Percentiles rank a stretch among this genome's conserved stretches.
Conservation (phyloP, 495 filamentous ascomycete genomes). For the Apodospora peruviana region DNA sequence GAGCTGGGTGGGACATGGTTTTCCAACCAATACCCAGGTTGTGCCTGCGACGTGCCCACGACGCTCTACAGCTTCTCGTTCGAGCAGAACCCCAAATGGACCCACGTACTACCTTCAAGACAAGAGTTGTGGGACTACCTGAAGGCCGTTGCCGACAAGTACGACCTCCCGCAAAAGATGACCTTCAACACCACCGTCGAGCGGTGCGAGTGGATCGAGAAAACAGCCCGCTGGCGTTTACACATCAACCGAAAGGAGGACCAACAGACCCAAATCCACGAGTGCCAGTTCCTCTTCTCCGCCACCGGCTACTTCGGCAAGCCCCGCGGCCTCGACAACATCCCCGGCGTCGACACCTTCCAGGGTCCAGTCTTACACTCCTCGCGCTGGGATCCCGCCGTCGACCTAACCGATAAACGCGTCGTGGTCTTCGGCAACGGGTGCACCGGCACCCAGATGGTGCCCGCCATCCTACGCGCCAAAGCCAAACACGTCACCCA, state of each 20-base stretch:
- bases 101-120: constrained; percentile 47
- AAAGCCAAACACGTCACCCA: constrained; percentile 28
- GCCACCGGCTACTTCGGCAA: constrained; percentile 44
- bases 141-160: constrained; percentile 51
- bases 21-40: constrained; percentile 59
- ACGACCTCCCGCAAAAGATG: constrained; percentile 54
- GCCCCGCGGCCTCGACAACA: constrained; percentile 32
- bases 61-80: constrained; percentile 61
- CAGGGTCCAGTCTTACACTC: constrained; percentile 54
- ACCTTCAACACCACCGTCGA: constrained; percentile 54
- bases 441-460: constrained; percentile 46
- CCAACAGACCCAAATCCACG: constrained; percentile 7
- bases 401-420: constrained; percentile 45
- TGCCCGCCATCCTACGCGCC: constrained; percentile 28
- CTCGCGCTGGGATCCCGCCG: constrained; percentile 46
- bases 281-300: constrained; percentile 38
- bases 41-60: constrained; percentile 40
- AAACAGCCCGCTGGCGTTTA: constrained; percentile 33
- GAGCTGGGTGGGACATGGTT: constrained; percentile 66
- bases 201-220: constrained; percentile 53
- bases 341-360: constrained; percentile 51
- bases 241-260: constrained; percentile 2
- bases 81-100: constrained; percentile 53
- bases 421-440: constrained; percentile 59
- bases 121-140: constrained; percentile 56